Evolutionary conservation across 345 rosid genomes (phyloP).

Genomic region (Eutrema japonicum): DNA sequence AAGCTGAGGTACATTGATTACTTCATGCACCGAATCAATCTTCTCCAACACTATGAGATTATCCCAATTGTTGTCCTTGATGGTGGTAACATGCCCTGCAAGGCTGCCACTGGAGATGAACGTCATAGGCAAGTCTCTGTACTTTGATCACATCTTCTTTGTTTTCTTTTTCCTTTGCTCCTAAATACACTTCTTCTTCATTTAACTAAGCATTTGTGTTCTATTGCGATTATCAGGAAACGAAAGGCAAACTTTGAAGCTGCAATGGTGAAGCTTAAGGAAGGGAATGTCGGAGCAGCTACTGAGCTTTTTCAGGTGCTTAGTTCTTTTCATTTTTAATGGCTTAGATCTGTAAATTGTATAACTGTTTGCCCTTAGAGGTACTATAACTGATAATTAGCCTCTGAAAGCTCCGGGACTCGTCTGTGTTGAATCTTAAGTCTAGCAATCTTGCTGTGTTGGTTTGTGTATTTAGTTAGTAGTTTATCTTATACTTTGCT

Average conservation of each 20-base stretch:
- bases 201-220: constrained; percentile 1
- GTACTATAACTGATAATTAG: neutral
- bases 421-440: constrained; percentile 1
- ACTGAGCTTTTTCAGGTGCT: constrained; percentile 79
- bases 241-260: constrained; percentile 61
- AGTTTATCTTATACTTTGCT: constrained; percentile 2
- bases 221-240: constrained; percentile 48
- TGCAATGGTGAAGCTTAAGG: constrained; percentile 74
- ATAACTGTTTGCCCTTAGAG: neutral
- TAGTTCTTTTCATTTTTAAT: constrained; percentile 2
- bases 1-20: constrained; percentile 69
- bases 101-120: constrained; percentile 72
- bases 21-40: constrained; percentile 80
- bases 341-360: neutral
- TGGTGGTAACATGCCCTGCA: constrained; percentile 80
- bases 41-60: constrained; percentile 66
- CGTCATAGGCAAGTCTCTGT: constrained; percentile 54
- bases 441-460: constrained; percentile 15
- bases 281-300: constrained; percentile 75
- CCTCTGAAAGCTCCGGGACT: neutral
- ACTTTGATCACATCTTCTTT: neutral
- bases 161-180: neutral
- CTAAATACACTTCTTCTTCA: neutral
- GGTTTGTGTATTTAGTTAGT: neutral
- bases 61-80: constrained; percentile 85